phyloP scores from a whole-genome alignment of 768 basidiomycete species.

The Auricularia sp. region DNA sequence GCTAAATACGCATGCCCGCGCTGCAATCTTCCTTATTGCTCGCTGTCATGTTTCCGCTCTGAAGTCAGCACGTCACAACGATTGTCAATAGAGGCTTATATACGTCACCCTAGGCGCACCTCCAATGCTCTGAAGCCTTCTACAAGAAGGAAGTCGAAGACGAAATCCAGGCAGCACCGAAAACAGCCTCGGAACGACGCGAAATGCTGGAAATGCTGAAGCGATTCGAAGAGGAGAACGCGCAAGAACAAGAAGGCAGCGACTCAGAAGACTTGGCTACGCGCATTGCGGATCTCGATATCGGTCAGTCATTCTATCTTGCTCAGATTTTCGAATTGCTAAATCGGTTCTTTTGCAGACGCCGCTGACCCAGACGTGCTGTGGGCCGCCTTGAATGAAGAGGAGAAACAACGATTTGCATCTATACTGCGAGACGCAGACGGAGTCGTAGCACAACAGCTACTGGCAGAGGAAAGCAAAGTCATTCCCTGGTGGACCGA shows the following conservation, averaged over 20 bases:
- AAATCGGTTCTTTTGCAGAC: conserved; percentile 28
- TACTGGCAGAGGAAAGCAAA: conserved; percentile 44
- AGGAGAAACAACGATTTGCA: conserved; percentile 52
- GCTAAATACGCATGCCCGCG: conserved; percentile 74
- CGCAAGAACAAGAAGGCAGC: conserved; percentile 28
- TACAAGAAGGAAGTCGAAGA: conserved; percentile 65
- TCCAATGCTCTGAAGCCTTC: conserved; percentile 71
- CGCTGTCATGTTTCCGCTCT: conserved; percentile 68
- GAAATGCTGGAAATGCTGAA: conserved; percentile 64
- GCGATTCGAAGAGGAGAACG: conserved; percentile 57
- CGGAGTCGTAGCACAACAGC: conserved; percentile 48
- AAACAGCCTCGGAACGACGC: conserved; percentile 44
- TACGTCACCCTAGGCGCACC: conserved; percentile 38
- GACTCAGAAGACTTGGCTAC: conserved; percentile 36
- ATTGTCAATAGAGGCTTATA: neutral
- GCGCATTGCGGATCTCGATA: conserved; percentile 47
- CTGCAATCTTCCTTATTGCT: conserved; percentile 77
- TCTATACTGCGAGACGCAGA: conserved; percentile 49
- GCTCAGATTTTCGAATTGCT: neutral
- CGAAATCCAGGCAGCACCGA: conserved; percentile 48
- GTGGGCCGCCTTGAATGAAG: conserved; percentile 50
- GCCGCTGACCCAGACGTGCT: conserved; percentile 44
- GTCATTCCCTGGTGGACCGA: conserved; percentile 69
- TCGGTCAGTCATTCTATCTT: conserved; percentile 36
- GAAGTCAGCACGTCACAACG: conserved; percentile 33